A percentile compares a stretch with the other conserved stretches of the same genome.
phyloP scores from a whole-genome alignment of 768 basidiomycete genomes.

The Tylopilus balloui region DNA sequence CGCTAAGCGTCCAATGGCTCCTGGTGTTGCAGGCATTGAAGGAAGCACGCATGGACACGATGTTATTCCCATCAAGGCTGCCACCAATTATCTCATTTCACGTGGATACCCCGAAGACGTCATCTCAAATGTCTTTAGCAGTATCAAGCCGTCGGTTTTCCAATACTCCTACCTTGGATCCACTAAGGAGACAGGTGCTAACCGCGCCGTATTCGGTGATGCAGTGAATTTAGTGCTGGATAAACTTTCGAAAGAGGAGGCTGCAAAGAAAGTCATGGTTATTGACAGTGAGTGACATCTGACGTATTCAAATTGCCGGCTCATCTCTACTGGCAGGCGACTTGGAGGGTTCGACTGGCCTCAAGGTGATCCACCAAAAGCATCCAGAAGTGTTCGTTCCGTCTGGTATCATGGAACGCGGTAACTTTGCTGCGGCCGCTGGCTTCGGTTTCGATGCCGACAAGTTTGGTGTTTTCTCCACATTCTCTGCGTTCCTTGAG shows the following conservation, averaged over 20 bases:
- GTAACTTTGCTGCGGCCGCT: slow-evolving; percentile 79
- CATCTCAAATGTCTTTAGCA: slow-evolving; percentile 50
- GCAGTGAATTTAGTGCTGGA: slow-evolving; percentile 79
- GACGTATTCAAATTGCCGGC: neutral
- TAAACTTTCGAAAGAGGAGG: slow-evolving; percentile 68
- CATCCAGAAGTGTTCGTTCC: slow-evolving; percentile 84
- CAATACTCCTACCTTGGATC: slow-evolving; percentile 67
- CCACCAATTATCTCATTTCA: slow-evolving; percentile 64
- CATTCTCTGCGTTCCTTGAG: slow-evolving; percentile 89
- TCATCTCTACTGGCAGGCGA: slow-evolving; percentile 48
- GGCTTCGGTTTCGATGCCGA: slow-evolving; percentile 81
- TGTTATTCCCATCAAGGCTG: slow-evolving; percentile 77
- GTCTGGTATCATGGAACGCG: slow-evolving; percentile 84
- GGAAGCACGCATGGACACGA: slow-evolving; percentile 81
- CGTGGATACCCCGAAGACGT: slow-evolving; percentile 53
- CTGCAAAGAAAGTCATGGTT: slow-evolving; percentile 75
- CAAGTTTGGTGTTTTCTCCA: slow-evolving; percentile 86
- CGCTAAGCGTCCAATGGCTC: slow-evolving; percentile 64
- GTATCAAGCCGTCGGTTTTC: slow-evolving; percentile 54
- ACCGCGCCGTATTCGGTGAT: slow-evolving; percentile 81
- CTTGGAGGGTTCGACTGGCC: slow-evolving; percentile 83
- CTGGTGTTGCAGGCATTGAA: slow-evolving; percentile 69
- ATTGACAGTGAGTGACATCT: slow-evolving; percentile 60
- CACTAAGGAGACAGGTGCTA: slow-evolving; percentile 71
- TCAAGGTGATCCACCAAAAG: slow-evolving; percentile 85